Conservation (phyloP, 257 asterid genomes). For the Hygrophila difformis region DNA sequence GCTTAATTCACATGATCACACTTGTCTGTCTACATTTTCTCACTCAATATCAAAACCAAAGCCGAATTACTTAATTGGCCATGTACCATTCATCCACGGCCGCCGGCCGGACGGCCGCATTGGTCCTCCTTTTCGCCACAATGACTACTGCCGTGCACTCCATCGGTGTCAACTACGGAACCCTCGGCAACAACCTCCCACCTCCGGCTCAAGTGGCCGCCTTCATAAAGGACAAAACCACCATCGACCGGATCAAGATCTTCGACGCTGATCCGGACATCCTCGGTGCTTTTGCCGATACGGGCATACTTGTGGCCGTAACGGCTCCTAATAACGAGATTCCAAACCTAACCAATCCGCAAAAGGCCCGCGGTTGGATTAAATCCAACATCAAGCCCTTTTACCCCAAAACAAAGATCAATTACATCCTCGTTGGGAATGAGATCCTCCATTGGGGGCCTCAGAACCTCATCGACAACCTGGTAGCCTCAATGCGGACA, state of each 20-base stretch:
- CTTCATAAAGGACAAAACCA: conserved; percentile 60
- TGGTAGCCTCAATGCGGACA: conserved; percentile 63
- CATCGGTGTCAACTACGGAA: conserved; percentile 89
- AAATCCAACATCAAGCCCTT: conserved; percentile 47
- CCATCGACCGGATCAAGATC: conserved; percentile 65
- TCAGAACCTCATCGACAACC: conserved; percentile 44
- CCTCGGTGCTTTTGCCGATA: conserved; percentile 65
- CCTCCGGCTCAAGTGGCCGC: conserved; percentile 67
- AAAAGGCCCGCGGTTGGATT: conserved; percentile 45
- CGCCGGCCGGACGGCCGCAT: background rate
- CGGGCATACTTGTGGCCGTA: conserved; percentile 66
- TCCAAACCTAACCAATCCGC: conserved; percentile 36
- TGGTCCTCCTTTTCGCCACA: conserved; percentile 22
- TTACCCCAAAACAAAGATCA: conserved; percentile 52
- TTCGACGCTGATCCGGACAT: conserved; percentile 79
- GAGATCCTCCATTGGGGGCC: conserved; percentile 96
- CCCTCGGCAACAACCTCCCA: conserved; percentile 79
- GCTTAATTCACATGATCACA: too few relatives aligned
- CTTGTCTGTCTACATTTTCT: too few relatives aligned
- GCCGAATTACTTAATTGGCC: too few relatives aligned
- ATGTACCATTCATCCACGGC: too few relatives aligned
- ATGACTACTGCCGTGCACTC: conserved; percentile 21
- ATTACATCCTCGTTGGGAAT: conserved; percentile 67
- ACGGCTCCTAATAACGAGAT: conserved; percentile 80
- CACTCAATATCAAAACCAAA: too few relatives aligned